Conservation (phyloP, 2,329 filamentous ascomycete genomes). For the Achaetomium macrosporum region DNA sequence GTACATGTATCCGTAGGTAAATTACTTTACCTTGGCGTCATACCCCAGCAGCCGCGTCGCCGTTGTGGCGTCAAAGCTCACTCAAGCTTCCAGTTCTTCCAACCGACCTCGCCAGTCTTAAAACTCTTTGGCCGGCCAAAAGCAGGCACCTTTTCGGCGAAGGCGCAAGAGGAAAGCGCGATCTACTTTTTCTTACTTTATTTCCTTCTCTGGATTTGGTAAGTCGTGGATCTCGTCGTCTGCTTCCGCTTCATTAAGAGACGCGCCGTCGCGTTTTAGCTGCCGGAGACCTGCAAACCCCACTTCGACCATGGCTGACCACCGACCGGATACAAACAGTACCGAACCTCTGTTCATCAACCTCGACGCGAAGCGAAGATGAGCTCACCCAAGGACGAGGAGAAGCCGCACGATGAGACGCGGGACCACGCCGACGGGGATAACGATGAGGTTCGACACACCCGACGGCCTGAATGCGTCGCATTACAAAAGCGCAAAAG, state of each 20-base stretch:
- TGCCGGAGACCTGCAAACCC: not conserved
- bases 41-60: no score
- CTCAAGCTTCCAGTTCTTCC: no score
- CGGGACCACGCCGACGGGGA: constrained; percentile 34
- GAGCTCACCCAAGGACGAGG: constrained; percentile 23
- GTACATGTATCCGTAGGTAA: no score
- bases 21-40: no score
- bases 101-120: no score
- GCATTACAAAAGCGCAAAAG: not conserved
- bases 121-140: no score
- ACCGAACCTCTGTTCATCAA: not conserved
- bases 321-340: not conserved
- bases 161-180: no score
- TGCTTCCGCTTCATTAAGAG: no score
- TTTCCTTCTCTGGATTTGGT: not conserved
- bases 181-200: no score
- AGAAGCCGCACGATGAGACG: constrained; percentile 26
- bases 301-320: constrained; percentile 3
- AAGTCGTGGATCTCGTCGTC: not conserved
- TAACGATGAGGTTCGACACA: constrained; percentile 42
- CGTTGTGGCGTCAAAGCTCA: no score
- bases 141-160: no score
- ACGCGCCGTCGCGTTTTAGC: no score
- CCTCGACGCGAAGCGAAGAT: constrained; percentile 11
- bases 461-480: constrained; percentile 14